phyloP scores from a whole-genome alignment of 176 grass and related monocot species.

The Lolium rigidum region DNA sequence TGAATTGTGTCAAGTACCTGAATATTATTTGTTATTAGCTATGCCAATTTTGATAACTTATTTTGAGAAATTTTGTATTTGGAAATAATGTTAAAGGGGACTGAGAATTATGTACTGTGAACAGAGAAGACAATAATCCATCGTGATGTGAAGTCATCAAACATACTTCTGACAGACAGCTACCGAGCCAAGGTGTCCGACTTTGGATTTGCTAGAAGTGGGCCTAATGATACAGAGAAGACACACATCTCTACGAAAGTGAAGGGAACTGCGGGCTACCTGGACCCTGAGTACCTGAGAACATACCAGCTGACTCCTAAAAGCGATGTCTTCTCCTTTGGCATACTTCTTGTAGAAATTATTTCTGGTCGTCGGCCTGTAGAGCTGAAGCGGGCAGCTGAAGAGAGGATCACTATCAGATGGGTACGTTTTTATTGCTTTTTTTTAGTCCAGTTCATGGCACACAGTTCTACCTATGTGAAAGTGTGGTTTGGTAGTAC shows the following conservation, averaged over 20 bases:
- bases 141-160: constrained; percentile 98
- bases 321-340: constrained; percentile 99
- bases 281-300: constrained; percentile 93
- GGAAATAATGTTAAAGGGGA: neutral
- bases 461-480: neutral
- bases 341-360: constrained; percentile 95
- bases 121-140: constrained; percentile 99
- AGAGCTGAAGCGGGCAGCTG: constrained; percentile 71
- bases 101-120: constrained; percentile 41
- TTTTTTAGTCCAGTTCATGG: neutral
- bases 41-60: neutral
- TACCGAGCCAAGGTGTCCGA: constrained; percentile 93
- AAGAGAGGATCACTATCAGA: constrained; percentile 96
- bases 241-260: constrained; percentile 99
- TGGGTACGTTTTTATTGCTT: constrained; percentile 65
- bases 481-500: neutral
- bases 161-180: constrained; percentile 94
- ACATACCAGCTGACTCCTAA: constrained; percentile 96
- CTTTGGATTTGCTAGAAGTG: constrained; percentile 95
- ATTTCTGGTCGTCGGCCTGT: constrained; percentile 83
- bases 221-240: constrained; percentile 82
- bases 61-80: constrained; percentile 6
- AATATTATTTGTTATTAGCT: neutral
- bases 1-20: neutral
- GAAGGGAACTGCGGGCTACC: constrained; percentile 96